A percentile compares a stretch with the other conserved stretches of the same genome.
Evolutionary conservation across 192 early-diverging fungal genomes (phyloP).

Genomic region (Cetraspora pellucida): DNA sequence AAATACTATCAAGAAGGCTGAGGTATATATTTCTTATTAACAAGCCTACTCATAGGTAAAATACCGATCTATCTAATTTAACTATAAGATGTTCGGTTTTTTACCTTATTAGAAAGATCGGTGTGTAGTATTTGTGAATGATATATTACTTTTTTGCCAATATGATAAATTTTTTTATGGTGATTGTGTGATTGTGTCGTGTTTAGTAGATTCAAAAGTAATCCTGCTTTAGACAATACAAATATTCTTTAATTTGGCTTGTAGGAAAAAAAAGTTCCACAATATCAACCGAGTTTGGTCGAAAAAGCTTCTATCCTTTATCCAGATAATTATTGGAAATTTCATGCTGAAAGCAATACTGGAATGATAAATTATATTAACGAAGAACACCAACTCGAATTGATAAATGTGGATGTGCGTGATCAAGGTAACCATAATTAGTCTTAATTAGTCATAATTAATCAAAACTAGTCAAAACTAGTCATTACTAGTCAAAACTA

Average conservation of each 20-base stretch:
- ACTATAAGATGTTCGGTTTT: not conserved
- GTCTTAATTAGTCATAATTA: not conserved
- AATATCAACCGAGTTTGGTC: conserved; percentile 58
- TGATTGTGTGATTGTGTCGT: not conserved
- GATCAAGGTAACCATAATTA: conserved; percentile 61
- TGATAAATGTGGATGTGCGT: conserved; percentile 64
- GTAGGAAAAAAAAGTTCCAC: not conserved
- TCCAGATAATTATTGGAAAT: conserved; percentile 65
- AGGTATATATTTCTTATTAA: not conserved
- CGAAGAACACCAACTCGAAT: conserved; percentile 67
- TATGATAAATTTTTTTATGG: no score
- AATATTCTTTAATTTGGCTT: not conserved
- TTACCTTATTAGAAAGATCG: no score
- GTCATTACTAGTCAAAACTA: not conserved
- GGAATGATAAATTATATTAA: conserved; percentile 70
- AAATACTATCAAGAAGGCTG: not conserved
- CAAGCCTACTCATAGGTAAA: not conserved
- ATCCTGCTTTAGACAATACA: no score
- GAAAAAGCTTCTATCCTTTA: conserved; percentile 55
- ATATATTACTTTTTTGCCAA: no score
- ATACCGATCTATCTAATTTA: not conserved
- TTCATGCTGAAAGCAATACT: conserved; percentile 52
- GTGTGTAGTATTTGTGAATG: no score
- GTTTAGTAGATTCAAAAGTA: not conserved
- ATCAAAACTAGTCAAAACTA: not conserved